These are phyloP conservation scores for Macrolepiota fuliginosa DNA, from an alignment of 768 basidiomycete species.

Conservation along the genomic window DNA sequence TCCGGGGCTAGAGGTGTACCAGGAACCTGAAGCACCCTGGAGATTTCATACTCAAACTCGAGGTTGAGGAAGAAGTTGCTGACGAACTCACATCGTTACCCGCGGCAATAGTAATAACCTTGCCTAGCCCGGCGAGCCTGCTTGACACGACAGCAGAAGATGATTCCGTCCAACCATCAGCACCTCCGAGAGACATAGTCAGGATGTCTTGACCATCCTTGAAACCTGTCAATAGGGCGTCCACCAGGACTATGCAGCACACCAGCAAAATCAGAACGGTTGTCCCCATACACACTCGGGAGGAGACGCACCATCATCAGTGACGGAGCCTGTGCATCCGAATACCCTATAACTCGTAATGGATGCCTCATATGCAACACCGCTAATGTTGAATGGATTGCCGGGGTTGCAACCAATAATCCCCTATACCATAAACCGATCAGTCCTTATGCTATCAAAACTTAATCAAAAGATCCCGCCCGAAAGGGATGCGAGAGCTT, in stretches of 20 bases:
- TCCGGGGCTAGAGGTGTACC: slow-evolving; percentile 56
- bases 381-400: slow-evolving; percentile 65
- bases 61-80: not conserved
- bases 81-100: slow-evolving; percentile 42
- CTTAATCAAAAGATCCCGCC: not conserved
- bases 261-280: not conserved
- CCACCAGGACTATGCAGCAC: slow-evolving; percentile 31
- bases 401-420: slow-evolving; percentile 61
- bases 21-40: slow-evolving; percentile 55
- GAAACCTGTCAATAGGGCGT: slow-evolving; percentile 49
- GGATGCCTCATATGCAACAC: slow-evolving; percentile 63
- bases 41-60: not conserved
- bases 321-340: slow-evolving; percentile 51
- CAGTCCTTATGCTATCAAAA: not conserved
- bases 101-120: slow-evolving; percentile 61
- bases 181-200: slow-evolving; percentile 62
- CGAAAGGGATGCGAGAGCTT: not conserved
- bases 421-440: slow-evolving; percentile 30
- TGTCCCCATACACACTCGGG: not conserved
- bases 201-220: slow-evolving; percentile 60
- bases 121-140: slow-evolving; percentile 54
- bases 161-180: slow-evolving; percentile 63
- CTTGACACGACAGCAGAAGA: slow-evolving; percentile 54
- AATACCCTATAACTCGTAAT: slow-evolving; percentile 58
- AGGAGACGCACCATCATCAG: slow-evolving; percentile 45